Evolutionary conservation across 805 yeast species (phyloP), one percentile per base, ranked within the genome.

Genomic region (Candida palmyrensis): DNA sequence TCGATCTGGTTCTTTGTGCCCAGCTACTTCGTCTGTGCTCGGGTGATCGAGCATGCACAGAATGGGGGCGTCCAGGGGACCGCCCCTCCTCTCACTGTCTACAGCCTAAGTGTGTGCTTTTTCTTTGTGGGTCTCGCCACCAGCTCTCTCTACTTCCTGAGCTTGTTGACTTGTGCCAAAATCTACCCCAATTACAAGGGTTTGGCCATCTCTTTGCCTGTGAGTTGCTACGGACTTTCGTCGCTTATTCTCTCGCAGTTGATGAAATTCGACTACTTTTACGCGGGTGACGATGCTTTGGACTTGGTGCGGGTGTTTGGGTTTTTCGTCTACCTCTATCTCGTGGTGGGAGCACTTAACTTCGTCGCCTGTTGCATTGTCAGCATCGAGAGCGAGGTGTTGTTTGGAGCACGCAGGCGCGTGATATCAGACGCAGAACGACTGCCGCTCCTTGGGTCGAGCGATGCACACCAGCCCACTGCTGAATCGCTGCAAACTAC

Each of bases 161-260:
- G 85, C 29, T 59, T 83, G 40, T 56, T 83, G 19, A 82, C 94
- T 2, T 86, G 96, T 59, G 94, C 96, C 2, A 79, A 83, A 47
- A 73, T 88, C n/a, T 84, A 77, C 49, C 94, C 95, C 0, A 64
- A 75, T 25, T 68, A 70, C 30, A 84, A 86, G 38, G 82, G 95
- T 2, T 57, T 90, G 35, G 83, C 95, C 20, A 86, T 90, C 27
- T 82, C 94, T 33, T 71, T 83, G 28, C 98, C 98, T 0, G 89
- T 90, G 2, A 75, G 95, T 1, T 82, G 82, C 41, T 89, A 82
- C 55, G 98, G 97, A 1, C 49, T 87, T 19, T 82, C 95, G 4
- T 75, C 95, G 2, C 62, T 92, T 35, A 56, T 89, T 30, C 82
- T 84, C 3, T 72, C 95, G 0, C 88, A 79, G 51, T 50, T 75